phyloP scores from a whole-genome alignment of 2,329 filamentous ascomycete genomes.

The Trichoderma lentiforme region DNA sequence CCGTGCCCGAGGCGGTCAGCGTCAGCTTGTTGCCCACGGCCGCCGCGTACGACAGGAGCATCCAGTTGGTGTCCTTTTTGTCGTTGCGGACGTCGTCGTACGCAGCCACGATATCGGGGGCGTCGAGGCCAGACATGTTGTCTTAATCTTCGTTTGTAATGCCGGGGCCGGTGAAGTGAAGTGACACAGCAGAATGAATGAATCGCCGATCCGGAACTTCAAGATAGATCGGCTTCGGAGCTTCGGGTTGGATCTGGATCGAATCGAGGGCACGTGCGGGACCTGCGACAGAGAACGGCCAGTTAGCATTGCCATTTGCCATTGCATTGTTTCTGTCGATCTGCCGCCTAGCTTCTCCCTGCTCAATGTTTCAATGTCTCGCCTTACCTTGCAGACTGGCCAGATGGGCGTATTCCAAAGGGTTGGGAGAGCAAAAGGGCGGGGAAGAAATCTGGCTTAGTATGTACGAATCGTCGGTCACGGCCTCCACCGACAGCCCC shows the following conservation, averaged over 20 bases:
- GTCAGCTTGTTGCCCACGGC: slow-evolving; percentile 54
- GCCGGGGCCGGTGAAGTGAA: background rate
- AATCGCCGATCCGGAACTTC: background rate
- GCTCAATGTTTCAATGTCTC: background rate
- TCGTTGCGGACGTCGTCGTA: slow-evolving; percentile 66
- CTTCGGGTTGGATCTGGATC: background rate
- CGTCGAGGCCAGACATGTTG: slow-evolving; percentile 54
- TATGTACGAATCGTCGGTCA: slow-evolving; percentile 7
- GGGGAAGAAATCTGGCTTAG: slow-evolving; percentile 10
- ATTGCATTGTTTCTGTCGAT: background rate
- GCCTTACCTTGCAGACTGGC: slow-evolving; percentile 7
- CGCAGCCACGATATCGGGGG: slow-evolving; percentile 58
- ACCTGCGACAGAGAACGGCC: background rate
- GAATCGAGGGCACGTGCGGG: slow-evolving; percentile 6
- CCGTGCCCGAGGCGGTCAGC: slow-evolving; percentile 56
- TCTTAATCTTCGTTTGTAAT: background rate
- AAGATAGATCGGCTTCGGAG: background rate
- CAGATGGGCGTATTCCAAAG: background rate
- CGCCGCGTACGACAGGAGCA: slow-evolving; percentile 60
- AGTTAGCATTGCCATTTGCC: background rate
- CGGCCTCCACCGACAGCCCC: slow-evolving; percentile 13
- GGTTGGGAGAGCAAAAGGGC: slow-evolving; percentile 7
- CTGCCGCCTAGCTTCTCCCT: background rate
- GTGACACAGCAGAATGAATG: background rate
- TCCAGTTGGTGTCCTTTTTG: slow-evolving; percentile 64